Conservation (phyloP, 768 basidiomycete species). For the Neoboletus brunneissimus region DNA sequence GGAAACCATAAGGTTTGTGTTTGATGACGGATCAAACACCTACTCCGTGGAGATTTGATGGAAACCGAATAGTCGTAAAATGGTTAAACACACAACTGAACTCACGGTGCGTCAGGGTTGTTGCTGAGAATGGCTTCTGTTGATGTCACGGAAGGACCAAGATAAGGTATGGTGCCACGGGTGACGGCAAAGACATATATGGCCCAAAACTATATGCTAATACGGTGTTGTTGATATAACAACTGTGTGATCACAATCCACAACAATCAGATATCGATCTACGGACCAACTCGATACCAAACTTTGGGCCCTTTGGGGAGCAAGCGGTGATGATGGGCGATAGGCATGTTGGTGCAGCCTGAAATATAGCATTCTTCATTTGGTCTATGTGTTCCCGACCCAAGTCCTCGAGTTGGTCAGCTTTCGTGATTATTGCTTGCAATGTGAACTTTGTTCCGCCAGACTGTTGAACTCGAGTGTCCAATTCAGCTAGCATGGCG, state of each 20-base stretch:
- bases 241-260: constrained; percentile 30
- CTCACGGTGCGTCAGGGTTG: constrained; percentile 6
- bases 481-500: constrained; percentile 58
- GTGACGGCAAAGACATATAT: background rate
- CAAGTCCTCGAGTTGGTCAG: constrained; percentile 45
- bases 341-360: constrained; percentile 56
- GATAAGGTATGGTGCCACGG: background rate
- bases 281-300: constrained; percentile 58
- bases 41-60: background rate
- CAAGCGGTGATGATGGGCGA: constrained; percentile 57
- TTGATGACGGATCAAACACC: background rate
- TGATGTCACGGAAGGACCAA: background rate
- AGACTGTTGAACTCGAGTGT: constrained; percentile 28
- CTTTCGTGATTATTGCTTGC: constrained; percentile 73
- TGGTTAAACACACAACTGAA: background rate
- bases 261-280: constrained; percentile 61
- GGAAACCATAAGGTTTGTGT: background rate
- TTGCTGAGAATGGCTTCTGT: background rate
- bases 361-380: constrained; percentile 52
- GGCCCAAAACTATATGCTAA: background rate
- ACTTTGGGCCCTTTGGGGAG: constrained; percentile 47
- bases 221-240: background rate
- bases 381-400: constrained; percentile 37
- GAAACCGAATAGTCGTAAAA: background rate
- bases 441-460: constrained; percentile 50